Evolutionary conservation across 2,329 filamentous ascomycete genomes (phyloP).

Genomic region (Alternaria panax): DNA sequence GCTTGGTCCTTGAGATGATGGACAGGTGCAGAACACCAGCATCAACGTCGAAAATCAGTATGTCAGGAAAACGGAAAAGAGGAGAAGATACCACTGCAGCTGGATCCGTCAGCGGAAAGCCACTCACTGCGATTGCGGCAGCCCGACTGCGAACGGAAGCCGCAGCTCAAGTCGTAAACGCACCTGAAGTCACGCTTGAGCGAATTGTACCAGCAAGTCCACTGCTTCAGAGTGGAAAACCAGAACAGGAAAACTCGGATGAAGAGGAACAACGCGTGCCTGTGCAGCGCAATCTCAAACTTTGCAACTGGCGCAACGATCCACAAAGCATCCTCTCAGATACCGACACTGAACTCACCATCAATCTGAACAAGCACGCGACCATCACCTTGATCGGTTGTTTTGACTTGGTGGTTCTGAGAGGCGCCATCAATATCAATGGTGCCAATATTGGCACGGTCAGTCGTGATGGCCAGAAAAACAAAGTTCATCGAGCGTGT

Average conservation of each 20-base stretch:
- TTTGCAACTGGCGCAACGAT: slow-evolving; percentile 43
- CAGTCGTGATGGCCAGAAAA: slow-evolving; percentile 24
- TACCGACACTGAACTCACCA: slow-evolving; percentile 33
- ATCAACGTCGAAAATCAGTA: slow-evolving; percentile 18
- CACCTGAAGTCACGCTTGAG: slow-evolving; percentile 21
- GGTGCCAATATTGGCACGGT: slow-evolving; percentile 67
- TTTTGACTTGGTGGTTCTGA: slow-evolving; percentile 68
- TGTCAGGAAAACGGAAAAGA: slow-evolving; percentile 46
- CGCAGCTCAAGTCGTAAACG: slow-evolving; percentile 14
- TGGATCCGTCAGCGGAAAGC: slow-evolving; percentile 21
- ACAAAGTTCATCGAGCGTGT: slow-evolving; percentile 60
- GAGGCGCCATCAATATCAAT: slow-evolving; percentile 69
- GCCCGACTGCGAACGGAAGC: slow-evolving; percentile 39
- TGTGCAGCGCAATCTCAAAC: slow-evolving; percentile 32
- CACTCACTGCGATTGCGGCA: slow-evolving; percentile 46
- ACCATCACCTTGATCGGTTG: slow-evolving; percentile 63
- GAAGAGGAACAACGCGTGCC: slow-evolving; percentile 22
- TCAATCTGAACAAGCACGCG: slow-evolving; percentile 42
- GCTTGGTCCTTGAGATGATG: slow-evolving; percentile 1
- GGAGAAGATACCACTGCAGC: slow-evolving; percentile 9
- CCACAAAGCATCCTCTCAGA: slow-evolving; percentile 32
- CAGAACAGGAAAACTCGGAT: slow-evolving; percentile 31
- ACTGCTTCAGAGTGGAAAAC: slow-evolving; percentile 17
- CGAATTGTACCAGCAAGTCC: slow-evolving; percentile 26
- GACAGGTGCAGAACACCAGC: slow-evolving; percentile 7